phyloP scores from a whole-genome alignment of 495 filamentous ascomycete genomes.

The Penicillium ucsense region DNA sequence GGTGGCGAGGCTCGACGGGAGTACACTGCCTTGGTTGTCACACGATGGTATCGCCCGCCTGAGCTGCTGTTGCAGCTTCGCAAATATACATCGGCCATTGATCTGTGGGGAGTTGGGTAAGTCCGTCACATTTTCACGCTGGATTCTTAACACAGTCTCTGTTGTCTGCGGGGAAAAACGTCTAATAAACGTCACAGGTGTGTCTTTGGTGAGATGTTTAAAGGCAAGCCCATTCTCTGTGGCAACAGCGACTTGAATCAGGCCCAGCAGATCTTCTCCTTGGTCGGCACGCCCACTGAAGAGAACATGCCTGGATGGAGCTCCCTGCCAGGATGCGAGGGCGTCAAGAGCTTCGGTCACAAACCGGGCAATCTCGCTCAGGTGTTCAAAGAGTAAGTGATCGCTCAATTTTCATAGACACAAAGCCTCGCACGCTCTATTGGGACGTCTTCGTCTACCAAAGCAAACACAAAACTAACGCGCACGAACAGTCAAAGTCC shows the following conservation, averaged over 20 bases:
- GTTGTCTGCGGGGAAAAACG: background rate
- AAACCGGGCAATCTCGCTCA: constrained; percentile 57
- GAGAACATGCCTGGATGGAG: constrained; percentile 92
- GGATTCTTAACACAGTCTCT: constrained; percentile 1
- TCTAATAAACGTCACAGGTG: constrained; percentile 44
- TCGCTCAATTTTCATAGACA: no score
- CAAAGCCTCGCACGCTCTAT: background rate
- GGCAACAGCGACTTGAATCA: constrained; percentile 86
- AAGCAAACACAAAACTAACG: constrained; percentile 1
- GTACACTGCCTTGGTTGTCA: constrained; percentile 92
- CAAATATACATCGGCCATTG: constrained; percentile 89
- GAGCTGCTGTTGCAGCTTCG: constrained; percentile 82
- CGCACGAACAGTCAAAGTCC: constrained; percentile 31
- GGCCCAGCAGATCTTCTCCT: constrained; percentile 78
- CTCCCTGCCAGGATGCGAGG: constrained; percentile 70
- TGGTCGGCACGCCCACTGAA: constrained; percentile 87
- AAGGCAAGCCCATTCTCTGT: constrained; percentile 82
- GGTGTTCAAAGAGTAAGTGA: constrained; percentile 56
- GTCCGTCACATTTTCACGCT: constrained; percentile 6
- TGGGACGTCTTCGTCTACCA: background rate
- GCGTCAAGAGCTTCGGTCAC: constrained; percentile 52
- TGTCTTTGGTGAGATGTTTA: constrained; percentile 97
- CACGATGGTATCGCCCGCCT: constrained; percentile 92
- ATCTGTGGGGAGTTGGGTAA: constrained; percentile 96
- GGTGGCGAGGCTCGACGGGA: constrained; percentile 79